A percentile compares a stretch with the other conserved stretches of the same genome.
These are phyloP conservation scores for Alternaria longipes DNA, from an alignment of 2,329 filamentous ascomycete species.

Conservation along the genomic window DNA sequence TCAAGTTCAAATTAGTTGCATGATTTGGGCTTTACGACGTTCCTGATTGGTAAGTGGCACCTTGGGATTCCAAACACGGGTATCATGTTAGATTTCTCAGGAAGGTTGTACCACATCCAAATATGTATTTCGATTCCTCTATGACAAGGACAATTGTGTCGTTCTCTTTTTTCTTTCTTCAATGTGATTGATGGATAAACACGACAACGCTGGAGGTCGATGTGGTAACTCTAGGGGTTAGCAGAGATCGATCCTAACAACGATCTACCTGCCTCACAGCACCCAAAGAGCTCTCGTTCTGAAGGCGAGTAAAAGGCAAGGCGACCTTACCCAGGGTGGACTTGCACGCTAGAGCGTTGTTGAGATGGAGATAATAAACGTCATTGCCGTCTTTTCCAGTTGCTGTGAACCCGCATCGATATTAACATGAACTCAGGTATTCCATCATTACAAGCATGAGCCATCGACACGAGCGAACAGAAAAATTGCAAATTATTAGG, in stretches of 20 bases:
- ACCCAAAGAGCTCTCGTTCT: not conserved
- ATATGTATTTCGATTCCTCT: not conserved
- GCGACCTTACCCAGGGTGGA: not conserved
- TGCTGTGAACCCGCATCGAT: not conserved
- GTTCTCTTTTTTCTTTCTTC: not conserved
- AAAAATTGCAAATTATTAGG: constrained; percentile 6
- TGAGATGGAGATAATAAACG: not conserved
- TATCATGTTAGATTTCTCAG: not conserved
- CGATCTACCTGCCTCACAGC: not conserved
- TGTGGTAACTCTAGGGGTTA: not conserved
- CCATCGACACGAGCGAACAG: not conserved
- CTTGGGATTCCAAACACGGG: not conserved
- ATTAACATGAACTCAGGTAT: not conserved
- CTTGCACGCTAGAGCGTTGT: not conserved
- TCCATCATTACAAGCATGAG: not conserved
- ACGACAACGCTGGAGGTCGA: not conserved
- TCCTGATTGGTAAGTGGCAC: not conserved
- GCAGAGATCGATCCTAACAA: not conserved
- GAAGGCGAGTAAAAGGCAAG: not conserved
- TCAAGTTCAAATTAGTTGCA: not conserved
- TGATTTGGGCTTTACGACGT: not conserved
- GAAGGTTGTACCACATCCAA: not conserved
- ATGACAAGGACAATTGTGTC: not conserved
- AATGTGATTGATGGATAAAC: not conserved
- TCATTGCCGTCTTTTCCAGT: not conserved